A percentile compares a stretch with the other conserved stretches of the same genome.
Conservation (phyloP, 78 protist genomes). For the Guillardia theta region DNA sequence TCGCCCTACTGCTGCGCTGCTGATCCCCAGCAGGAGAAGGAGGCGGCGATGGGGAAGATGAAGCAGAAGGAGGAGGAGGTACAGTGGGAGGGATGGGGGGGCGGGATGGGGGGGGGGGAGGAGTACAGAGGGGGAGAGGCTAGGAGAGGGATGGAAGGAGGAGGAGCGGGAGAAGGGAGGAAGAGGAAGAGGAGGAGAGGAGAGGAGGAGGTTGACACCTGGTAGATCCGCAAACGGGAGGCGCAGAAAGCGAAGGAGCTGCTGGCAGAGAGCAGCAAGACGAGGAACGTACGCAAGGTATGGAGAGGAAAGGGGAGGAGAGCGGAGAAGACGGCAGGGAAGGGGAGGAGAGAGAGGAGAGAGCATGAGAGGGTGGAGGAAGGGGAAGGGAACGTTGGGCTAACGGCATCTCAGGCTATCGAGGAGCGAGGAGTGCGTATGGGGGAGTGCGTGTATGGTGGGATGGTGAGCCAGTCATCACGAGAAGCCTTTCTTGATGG, state of each 20-base stretch:
- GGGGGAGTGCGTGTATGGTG: no score
- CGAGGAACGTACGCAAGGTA: neutral
- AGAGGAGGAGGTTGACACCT: neutral
- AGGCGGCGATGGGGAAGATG: neutral
- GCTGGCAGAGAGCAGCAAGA: constrained; percentile 25
- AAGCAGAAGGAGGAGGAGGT: neutral
- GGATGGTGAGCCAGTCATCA: no score
- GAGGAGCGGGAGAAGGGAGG: neutral
- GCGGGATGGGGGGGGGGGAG: neutral
- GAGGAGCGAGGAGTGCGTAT: no score
- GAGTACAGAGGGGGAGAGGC: neutral
- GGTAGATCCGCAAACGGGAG: neutral
- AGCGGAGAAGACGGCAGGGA: no score
- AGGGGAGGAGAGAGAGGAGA: no score
- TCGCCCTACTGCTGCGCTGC: no score
- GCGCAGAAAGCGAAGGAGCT: neutral
- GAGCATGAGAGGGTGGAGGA: no score
- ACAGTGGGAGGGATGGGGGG: neutral
- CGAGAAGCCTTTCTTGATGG: no score
- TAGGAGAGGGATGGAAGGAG: neutral
- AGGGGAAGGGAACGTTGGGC: no score
- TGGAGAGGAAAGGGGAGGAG: no score
- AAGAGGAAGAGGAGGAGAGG: neutral
- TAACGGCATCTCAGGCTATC: no score
- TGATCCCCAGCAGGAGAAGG: neutral